Base-by-base conservation (phyloP, 768 basidiomycete genomes). In the Pleurotus citrinopileatus region DNA sequence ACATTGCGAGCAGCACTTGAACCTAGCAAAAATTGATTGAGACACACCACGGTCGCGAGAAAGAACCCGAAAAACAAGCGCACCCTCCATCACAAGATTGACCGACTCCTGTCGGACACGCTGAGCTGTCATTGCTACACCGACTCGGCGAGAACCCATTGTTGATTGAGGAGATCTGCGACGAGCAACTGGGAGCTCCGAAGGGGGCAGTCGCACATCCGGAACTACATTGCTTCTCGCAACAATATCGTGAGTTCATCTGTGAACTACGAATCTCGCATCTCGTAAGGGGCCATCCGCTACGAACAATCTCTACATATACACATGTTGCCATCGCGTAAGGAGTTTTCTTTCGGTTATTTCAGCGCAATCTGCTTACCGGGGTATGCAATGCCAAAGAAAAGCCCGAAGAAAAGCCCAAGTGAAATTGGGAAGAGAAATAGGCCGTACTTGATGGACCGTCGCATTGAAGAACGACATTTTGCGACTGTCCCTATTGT, bases 211-310 rank as follows among this genome's bases (percentile, higher is more conserved):
- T n/a, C 8, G 8, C 7, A 47, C 60, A 61, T 6, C 25, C 34
- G 2, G 15, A 42, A 12, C 26, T 20, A 28, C 60, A 61, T 3
- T 48, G 43, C n/a, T 42, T 47, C 17, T 59, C 56, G 45, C 60
- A 61, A 55, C 60, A 61, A 12, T 59, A 59, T 5, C 58, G 53
- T 1, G 57, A 42, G 12, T 17, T 48, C 7, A 60, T 53, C 26
- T 52, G 48, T 3, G 61, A 52, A 26, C 27, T 32, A n/a, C 56
- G 45, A 32, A 62, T 48, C 20, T 52, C 57, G 57, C 61, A 62
- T 2, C 47, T 55, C 12, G 59, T 58, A 6, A 62, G 23, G 2
- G 61, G 60, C 61, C 61, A 62, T 15, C 61, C 61, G 36, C 48
- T 40, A 3, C 55, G 42, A 8, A 62, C 56, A 23, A 62, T 59